Evolutionary conservation across 257 asterid species (phyloP).

Genomic region (Orobanche coerulescens): DNA sequence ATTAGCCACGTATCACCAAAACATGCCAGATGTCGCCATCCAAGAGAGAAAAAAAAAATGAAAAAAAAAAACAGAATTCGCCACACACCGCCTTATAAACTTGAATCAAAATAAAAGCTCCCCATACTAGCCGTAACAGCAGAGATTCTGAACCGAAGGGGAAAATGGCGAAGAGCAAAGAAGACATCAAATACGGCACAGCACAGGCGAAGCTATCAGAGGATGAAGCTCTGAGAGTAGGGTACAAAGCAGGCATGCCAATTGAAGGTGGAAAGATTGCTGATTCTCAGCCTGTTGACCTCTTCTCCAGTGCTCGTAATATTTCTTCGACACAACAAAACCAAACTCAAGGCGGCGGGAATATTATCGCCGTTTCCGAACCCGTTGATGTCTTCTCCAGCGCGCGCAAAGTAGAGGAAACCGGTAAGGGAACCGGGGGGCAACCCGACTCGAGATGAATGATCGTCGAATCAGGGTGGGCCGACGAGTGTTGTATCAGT

Average conservation of each 20-base stretch:
- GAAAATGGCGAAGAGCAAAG: slow-evolving; percentile 39
- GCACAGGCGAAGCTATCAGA: slow-evolving; percentile 48
- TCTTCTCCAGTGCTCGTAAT: slow-evolving; percentile 28
- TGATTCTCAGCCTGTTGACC: slow-evolving; percentile 32
- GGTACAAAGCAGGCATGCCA: slow-evolving; percentile 38
- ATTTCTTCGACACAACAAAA: slow-evolving; percentile 15
- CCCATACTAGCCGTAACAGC: not conserved
- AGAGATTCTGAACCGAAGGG: no score
- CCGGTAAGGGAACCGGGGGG: not conserved
- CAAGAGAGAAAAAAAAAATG: no score
- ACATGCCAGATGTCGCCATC: no score
- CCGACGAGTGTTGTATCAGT: no score
- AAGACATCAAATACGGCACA: slow-evolving; percentile 28
- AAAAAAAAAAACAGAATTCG: no score
- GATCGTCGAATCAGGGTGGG: no score
- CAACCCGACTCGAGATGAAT: no score
- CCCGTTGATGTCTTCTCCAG: slow-evolving; percentile 22
- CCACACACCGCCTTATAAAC: no score
- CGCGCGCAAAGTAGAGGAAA: slow-evolving; percentile 17
- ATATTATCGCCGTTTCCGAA: slow-evolving; percentile 17
- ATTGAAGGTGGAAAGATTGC: slow-evolving; percentile 44
- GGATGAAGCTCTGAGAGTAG: slow-evolving; percentile 38
- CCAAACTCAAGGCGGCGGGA: not conserved
- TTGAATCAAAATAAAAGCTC: not conserved
- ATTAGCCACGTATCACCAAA: no score